Evolutionary conservation across 805 yeast species (phyloP).

Genomic region (Jamesozyma lodderae): DNA sequence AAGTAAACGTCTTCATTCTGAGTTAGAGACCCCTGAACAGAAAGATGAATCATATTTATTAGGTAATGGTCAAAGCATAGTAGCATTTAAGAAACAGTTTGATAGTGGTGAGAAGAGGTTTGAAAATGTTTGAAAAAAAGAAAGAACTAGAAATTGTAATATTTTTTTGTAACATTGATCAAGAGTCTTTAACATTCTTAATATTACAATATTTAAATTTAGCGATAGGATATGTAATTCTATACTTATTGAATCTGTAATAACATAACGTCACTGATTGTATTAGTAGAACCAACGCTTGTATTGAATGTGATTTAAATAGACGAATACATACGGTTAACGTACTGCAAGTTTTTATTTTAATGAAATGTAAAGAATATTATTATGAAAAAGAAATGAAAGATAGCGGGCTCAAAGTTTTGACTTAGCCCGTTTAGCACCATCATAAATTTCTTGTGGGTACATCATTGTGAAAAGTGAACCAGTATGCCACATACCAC

Average conservation of each 20-base stretch:
- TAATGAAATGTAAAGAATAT: not conserved
- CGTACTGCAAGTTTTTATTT: no score
- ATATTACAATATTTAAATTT: no score
- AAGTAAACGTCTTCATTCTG: constrained; percentile 3
- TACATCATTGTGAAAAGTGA: constrained; percentile 33
- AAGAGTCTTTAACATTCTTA: no score
- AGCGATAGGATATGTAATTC: no score
- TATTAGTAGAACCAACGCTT: no score
- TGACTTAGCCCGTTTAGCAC: constrained; percentile 22
- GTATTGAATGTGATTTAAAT: no score
- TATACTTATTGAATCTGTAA: no score
- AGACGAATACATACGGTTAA: no score
- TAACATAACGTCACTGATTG: no score
- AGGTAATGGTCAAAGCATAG: not conserved
- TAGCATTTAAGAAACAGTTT: not conserved
- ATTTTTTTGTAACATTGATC: no score
- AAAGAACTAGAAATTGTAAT: no score
- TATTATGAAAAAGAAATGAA: not conserved
- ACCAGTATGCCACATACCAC: constrained; percentile 83
- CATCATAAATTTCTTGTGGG: constrained; percentile 35
- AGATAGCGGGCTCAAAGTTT: constrained; percentile 25
- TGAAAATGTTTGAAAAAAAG: no score
- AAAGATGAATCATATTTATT: not conserved
- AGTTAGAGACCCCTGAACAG: constrained; percentile 1
- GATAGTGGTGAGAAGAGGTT: not conserved